phyloP scores from a whole-genome alignment of 2,329 filamentous ascomycete genomes.

The Albophoma yamanashiensis region DNA sequence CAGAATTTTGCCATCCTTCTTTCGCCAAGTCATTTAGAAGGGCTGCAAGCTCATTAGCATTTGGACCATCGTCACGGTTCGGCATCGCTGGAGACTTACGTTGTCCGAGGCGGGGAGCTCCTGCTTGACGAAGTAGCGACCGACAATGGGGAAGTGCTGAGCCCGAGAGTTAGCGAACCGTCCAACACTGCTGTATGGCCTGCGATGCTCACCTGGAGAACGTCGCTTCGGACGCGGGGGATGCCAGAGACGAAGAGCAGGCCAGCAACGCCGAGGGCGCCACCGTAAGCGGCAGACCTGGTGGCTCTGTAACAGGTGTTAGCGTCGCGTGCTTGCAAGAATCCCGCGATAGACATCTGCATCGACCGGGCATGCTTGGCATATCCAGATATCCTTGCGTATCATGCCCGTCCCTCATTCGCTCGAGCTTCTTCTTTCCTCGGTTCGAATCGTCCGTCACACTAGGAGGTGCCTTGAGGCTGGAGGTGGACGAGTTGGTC shows the following conservation, averaged over 20 bases:
- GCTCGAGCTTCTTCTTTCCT: neutral
- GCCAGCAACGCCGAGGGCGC: slow-evolving; percentile 44
- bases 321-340: neutral
- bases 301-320: slow-evolving; percentile 2
- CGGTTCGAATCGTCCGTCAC: neutral
- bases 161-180: neutral
- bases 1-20: slow-evolving; percentile 15
- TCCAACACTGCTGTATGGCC: neutral
- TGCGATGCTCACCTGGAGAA: slow-evolving; percentile 40
- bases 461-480: neutral
- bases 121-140: slow-evolving; percentile 38
- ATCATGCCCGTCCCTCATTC: neutral
- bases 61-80: neutral
- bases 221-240: slow-evolving; percentile 47
- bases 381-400: neutral
- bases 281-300: slow-evolving; percentile 40
- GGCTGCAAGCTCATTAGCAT: slow-evolving; percentile 21
- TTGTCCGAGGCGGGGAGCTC: slow-evolving; percentile 51
- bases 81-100: slow-evolving; percentile 29
- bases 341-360: neutral
- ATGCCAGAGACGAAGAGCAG: slow-evolving; percentile 53
- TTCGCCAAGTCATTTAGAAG: slow-evolving; percentile 25
- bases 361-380: too few species aligned
- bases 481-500: neutral
- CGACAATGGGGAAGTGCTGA: slow-evolving; percentile 46